Evolutionary conservation across 192 early-diverging fungal species (phyloP).

Genomic region (Entomortierella parvispora): DNA sequence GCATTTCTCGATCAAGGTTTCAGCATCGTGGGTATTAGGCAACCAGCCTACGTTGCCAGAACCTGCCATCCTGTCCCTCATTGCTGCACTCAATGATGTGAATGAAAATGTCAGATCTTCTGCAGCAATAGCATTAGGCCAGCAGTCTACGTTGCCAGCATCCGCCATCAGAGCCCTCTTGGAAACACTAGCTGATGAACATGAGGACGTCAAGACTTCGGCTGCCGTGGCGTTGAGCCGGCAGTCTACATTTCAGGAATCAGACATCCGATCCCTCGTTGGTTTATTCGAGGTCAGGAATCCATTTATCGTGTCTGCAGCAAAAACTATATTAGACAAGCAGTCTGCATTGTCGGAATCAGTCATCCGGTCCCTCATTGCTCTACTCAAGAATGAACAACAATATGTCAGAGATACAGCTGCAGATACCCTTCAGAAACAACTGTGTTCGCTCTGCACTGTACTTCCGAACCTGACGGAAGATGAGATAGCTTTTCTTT

Average conservation of each 20-base stretch:
- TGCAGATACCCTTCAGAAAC: neutral
- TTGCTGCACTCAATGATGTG: too few species aligned
- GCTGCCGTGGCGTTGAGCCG: neutral
- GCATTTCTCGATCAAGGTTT: too few species aligned
- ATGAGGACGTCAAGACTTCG: neutral
- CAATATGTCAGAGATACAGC: neutral
- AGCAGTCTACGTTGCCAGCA: neutral
- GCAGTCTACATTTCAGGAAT: neutral
- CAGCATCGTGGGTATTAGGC: too few species aligned
- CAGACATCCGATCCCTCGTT: constrained; percentile 8
- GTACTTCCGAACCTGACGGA: neutral
- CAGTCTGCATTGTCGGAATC: neutral
- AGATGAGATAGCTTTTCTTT: neutral
- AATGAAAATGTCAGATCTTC: too few species aligned
- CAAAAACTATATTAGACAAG: neutral
- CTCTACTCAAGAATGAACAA: neutral
- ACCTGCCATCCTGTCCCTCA: too few species aligned
- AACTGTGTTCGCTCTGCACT: neutral
- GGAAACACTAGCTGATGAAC: neutral
- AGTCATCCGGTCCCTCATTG: too few species aligned
- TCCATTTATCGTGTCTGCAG: neutral
- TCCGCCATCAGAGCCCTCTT: neutral
- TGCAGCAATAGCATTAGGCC: too few species aligned
- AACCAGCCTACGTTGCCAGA: too few species aligned
- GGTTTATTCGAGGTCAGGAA: neutral